phyloP scores from a whole-genome alignment of 352 stramenopile species.

The Globisporangium paroecandrum region DNA sequence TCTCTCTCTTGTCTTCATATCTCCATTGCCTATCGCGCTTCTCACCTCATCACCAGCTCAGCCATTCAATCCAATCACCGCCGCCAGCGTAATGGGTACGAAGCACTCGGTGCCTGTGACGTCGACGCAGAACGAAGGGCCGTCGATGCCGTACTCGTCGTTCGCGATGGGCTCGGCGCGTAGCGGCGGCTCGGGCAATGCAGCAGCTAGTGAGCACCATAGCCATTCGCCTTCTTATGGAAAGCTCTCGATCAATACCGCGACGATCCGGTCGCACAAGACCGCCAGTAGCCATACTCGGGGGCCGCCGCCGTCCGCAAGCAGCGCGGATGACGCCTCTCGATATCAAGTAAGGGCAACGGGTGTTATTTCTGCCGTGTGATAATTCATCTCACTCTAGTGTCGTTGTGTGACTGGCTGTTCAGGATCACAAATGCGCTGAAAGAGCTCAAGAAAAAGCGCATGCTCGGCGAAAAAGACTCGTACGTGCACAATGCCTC shows the following conservation, averaged over 20 bases:
- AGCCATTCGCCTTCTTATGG: constrained; percentile 12
- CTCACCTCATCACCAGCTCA: not conserved
- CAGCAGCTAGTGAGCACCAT: constrained; percentile 1
- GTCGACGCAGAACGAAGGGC: constrained; percentile 21
- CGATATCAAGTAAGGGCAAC: constrained; percentile 59
- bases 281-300: not conserved
- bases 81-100: constrained; percentile 38
- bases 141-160: constrained; percentile 16
- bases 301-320: not conserved
- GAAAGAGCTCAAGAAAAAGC: constrained; percentile 68
- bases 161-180: constrained; percentile 3
- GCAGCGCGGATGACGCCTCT: constrained; percentile 33
- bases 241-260: constrained; percentile 31
- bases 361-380: no score
- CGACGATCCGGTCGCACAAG: constrained; percentile 56
- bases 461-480: constrained; percentile 41
- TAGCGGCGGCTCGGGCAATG: not conserved
- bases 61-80: not conserved
- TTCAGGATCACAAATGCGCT: constrained; percentile 76
- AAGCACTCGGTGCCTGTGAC: constrained; percentile 58
- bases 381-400: not conserved
- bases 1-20: not conserved
- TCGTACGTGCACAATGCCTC: constrained; percentile 24
- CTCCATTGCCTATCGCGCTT: not conserved
- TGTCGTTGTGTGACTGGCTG: not conserved